Evolutionary conservation across 2,329 filamentous ascomycete species (phyloP), one percentile per base, ranked within the genome.

Genomic region (Xylariaceae sp.): DNA sequence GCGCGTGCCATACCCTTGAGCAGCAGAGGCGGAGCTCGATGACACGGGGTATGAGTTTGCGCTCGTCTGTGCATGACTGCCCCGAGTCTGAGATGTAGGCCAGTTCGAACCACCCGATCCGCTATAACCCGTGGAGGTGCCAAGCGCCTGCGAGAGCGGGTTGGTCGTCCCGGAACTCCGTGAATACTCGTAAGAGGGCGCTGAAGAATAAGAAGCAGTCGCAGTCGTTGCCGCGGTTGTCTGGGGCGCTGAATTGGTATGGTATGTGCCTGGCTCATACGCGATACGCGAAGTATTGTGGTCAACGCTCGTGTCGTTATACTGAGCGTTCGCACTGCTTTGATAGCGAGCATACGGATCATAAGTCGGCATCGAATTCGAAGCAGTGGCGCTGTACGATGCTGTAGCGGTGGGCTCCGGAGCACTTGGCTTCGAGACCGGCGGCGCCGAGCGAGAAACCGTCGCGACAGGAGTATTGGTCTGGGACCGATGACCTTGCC

Each of bases 311-410:
- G 37, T 17, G 39, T 41, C 39, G 5, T 33, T 29, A 36, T 52
- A 54, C 19, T 47, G 50, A 18, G 37, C 26, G 29, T 30, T 48
- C 17, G 36, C 32, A 19, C 39, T 44, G 23, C 15, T 49, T 22
- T 49, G 56, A 35, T 64, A 65, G 11, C 47, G 50, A 40, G 37
- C 32, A 43, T 57, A 47, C 32, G 36, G 26, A 32, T 52, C 38
- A 40, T 51, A 46, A 34, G 37, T 33, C 28, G 46, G 48, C 45
- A 58, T 39, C 7, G 51, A 42, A 17, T 38, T 40, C 26, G 37
- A 49, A 6, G 49, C 35, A 4, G 52, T 35, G 2, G 54, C 41
- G 29, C 40, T 43, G n/a, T 44, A 51, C 25, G 57, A 56, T 3
- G 53, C 48, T 10, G 56, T 49, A 5, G 42, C 38, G 18, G 40